Conservation (phyloP, 768 basidiomycete genomes). For the Amanita inopinata region DNA sequence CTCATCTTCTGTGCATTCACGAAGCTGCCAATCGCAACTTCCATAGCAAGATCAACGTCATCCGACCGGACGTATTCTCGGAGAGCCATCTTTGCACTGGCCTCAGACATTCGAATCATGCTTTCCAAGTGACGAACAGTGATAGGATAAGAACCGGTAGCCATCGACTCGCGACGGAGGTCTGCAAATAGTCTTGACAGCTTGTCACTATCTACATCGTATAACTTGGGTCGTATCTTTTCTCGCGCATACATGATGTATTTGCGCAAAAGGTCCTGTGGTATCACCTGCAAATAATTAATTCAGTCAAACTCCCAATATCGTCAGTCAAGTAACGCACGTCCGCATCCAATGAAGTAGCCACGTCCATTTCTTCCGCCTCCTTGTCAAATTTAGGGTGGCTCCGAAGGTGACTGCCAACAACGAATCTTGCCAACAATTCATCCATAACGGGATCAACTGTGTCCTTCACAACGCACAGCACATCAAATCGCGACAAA, state of each 20-base stretch:
- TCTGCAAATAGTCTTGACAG: slow-evolving; percentile 90
- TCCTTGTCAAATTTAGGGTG: slow-evolving; percentile 88
- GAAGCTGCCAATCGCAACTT: slow-evolving; percentile 90
- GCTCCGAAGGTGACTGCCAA: slow-evolving; percentile 88
- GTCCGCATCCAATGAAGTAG: slow-evolving; percentile 81
- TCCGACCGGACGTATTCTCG: slow-evolving; percentile 93
- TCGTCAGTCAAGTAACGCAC: slow-evolving; percentile 36
- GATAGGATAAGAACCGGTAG: slow-evolving; percentile 98
- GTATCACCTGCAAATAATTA: slow-evolving; percentile 64
- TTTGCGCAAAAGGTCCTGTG: slow-evolving; percentile 91
- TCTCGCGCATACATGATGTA: slow-evolving; percentile 99
- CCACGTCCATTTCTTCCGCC: slow-evolving; percentile 90
- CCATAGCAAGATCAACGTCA: slow-evolving; percentile 95
- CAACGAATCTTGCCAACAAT: slow-evolving; percentile 93
- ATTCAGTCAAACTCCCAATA: slow-evolving; percentile 2
- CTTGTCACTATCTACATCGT: slow-evolving; percentile 94
- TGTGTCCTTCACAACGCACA: slow-evolving; percentile 96
- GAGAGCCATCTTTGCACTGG: slow-evolving; percentile 96
- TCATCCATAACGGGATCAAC: slow-evolving; percentile 98
- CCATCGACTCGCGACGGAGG: slow-evolving; percentile 89
- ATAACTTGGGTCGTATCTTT: slow-evolving; percentile 84
- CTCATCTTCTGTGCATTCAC: slow-evolving; percentile 96
- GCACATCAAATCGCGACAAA: slow-evolving; percentile 92
- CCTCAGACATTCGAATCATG: slow-evolving; percentile 99
- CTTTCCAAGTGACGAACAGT: slow-evolving; percentile 97